Evolutionary conservation across 257 asterid species (phyloP).

Genomic region (Eucommia ulmoides): DNA sequence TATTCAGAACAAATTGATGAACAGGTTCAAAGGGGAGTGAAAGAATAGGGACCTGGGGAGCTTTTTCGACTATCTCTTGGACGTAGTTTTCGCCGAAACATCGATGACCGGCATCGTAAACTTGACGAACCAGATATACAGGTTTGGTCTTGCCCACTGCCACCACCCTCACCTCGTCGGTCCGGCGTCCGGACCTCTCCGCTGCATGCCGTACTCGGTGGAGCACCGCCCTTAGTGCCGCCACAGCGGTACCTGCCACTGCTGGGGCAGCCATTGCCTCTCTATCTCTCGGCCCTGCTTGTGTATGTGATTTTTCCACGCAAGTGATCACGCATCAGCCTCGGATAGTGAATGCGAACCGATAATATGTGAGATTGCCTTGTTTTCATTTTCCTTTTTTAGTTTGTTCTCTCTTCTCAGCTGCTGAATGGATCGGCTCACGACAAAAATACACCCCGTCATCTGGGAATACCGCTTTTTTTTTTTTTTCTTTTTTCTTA

Average conservation of each 20-base stretch:
- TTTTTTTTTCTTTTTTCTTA: too few species aligned
- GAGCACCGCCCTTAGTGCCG: conserved; percentile 54
- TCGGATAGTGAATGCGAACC: too few species aligned
- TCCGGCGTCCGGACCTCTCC: conserved; percentile 64
- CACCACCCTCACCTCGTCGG: conserved; percentile 62
- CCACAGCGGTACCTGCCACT: conserved; percentile 44
- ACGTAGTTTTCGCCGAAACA: conserved; percentile 81
- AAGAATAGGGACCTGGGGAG: conserved; percentile 52
- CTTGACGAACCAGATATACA: conserved; percentile 41
- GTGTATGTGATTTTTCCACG: too few species aligned
- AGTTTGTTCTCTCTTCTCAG: too few species aligned
- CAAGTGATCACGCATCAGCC: too few species aligned
- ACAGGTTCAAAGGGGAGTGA: neutral
- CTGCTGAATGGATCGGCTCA: too few species aligned
- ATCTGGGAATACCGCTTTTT: too few species aligned
- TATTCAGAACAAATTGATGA: too few species aligned
- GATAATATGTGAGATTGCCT: too few species aligned
- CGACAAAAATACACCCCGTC: too few species aligned
- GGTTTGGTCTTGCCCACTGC: conserved; percentile 89
- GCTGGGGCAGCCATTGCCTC: conserved; percentile 63
- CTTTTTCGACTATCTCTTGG: conserved; percentile 71
- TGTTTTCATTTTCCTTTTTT: too few species aligned
- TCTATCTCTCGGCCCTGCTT: neutral
- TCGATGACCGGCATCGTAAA: conserved; percentile 67
- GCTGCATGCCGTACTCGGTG: conserved; percentile 61